A percentile compares a stretch with the other conserved stretches of the same genome.
Evolutionary conservation across 257 asterid genomes (phyloP).

Genomic region (Hygrophila difformis): DNA sequence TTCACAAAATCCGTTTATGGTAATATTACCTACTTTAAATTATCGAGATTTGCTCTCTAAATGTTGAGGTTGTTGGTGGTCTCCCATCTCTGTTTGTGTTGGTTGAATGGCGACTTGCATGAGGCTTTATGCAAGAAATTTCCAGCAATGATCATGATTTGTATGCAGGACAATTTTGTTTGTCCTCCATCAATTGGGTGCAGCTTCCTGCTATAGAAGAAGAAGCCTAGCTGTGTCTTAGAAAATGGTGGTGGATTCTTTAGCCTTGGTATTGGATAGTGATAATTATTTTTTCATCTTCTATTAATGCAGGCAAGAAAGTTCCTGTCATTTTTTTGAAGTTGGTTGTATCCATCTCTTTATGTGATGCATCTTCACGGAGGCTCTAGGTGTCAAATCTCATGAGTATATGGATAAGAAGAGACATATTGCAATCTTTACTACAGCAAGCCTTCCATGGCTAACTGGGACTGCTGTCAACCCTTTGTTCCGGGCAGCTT

Average conservation of each 20-base stretch:
- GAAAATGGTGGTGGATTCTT: slow-evolving; percentile 10
- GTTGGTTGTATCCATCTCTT: slow-evolving; percentile 15
- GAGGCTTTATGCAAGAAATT: too few species aligned
- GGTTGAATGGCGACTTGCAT: too few species aligned
- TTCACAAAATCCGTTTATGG: not conserved
- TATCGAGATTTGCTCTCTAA: too few species aligned
- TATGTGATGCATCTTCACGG: slow-evolving; percentile 8
- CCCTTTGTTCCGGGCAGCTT: slow-evolving; percentile 95
- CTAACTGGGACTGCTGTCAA: slow-evolving; percentile 94
- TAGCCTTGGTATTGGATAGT: not conserved
- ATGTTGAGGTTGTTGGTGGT: too few species aligned
- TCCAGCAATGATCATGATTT: too few species aligned
- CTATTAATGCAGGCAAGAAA: slow-evolving; percentile 19
- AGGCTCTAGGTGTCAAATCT: slow-evolving; percentile 15
- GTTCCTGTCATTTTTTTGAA: slow-evolving; percentile 8
- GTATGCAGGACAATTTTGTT: too few species aligned
- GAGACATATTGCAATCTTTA: slow-evolving; percentile 68
- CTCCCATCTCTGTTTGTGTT: too few species aligned
- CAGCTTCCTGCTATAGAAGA: not conserved
- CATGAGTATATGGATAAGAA: slow-evolving; percentile 39
- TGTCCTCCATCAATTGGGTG: too few species aligned
- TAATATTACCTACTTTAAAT: too few species aligned
- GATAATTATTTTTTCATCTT: slow-evolving; percentile 14
- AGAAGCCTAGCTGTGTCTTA: not conserved
- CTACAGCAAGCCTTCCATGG: slow-evolving; percentile 99